phyloP scores from a whole-genome alignment of 192 early-diverging fungal species.

The Coemansia sp. region DNA sequence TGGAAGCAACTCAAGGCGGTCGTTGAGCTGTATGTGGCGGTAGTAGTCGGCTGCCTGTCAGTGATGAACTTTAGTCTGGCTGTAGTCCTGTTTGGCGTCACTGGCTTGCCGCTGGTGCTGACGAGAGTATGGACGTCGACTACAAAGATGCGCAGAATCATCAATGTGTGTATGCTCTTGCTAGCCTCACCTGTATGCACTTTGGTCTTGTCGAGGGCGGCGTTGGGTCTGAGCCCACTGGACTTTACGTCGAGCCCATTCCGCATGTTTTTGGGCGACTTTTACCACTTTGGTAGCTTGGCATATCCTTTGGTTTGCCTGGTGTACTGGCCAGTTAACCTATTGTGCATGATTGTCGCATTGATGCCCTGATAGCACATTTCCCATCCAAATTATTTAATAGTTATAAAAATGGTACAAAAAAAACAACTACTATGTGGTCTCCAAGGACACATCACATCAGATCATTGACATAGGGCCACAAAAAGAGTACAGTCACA shows the following conservation, averaged over 20 bases:
- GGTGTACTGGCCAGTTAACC: constrained; percentile 71
- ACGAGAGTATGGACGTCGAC: constrained; percentile 50
- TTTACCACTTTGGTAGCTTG: constrained; percentile 65
- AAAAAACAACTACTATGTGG: no score
- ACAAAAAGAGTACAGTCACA: no score
- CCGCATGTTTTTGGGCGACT: constrained; percentile 60
- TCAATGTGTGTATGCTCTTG: constrained; percentile 44
- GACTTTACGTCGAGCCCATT: constrained; percentile 53
- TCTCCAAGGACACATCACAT: no score
- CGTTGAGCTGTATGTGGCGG: constrained; percentile 54
- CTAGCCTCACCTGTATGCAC: constrained; percentile 54
- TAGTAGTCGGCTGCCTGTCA: constrained; percentile 65
- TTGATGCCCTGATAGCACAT: constrained; percentile 30
- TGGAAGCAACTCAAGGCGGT: constrained; percentile 54
- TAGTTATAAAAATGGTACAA: no score
- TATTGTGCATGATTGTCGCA: constrained; percentile 48
- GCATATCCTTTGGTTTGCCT: constrained; percentile 65
- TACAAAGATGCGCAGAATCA: constrained; percentile 8
- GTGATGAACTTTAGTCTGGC: constrained; percentile 76
- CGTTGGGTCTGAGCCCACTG: constrained; percentile 44
- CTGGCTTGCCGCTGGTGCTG: constrained; percentile 63
- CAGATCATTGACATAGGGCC: no score
- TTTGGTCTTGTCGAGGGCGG: constrained; percentile 58
- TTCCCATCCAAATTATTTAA: not conserved
- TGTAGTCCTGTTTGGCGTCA: constrained; percentile 58